A percentile compares a stretch with the other conserved stretches of the same genome.
Evolutionary conservation across 129 eudicot species (phyloP).

Genomic region (Ambrosia artemisiifolia): DNA sequence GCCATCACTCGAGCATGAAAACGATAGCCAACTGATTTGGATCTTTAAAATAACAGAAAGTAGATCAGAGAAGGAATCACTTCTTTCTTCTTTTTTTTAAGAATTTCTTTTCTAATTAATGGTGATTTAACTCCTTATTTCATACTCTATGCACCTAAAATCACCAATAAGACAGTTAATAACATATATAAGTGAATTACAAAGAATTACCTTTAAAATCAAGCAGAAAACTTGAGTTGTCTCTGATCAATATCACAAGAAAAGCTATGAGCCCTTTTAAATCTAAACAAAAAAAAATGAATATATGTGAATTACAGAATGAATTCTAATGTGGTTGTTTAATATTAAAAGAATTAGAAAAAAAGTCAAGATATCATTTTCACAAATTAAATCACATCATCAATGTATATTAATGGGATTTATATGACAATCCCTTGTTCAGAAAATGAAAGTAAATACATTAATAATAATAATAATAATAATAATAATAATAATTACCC

Average conservation of each 20-base stretch:
- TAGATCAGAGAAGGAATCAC: slow-evolving; percentile 32
- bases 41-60: slow-evolving; percentile 29
- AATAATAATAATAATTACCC: no score
- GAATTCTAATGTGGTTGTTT: background rate
- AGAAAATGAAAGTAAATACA: no score
- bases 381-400: background rate
- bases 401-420: no score
- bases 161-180: background rate
- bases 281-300: slow-evolving; percentile 15
- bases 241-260: slow-evolving; percentile 7
- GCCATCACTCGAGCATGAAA: slow-evolving; percentile 57
- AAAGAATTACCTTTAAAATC: slow-evolving; percentile 11
- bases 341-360: background rate
- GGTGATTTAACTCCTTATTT: slow-evolving; percentile 9
- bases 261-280: background rate
- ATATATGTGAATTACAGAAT: background rate
- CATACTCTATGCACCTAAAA: slow-evolving; percentile 11
- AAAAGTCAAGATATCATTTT: slow-evolving; percentile 8
- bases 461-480: no score
- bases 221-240: background rate
- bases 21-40: slow-evolving; percentile 36
- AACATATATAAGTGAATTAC: background rate
- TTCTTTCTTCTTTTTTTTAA: background rate
- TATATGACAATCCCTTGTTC: no score
- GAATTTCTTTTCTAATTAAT: background rate